These are phyloP conservation scores for Lolium multiflorum DNA, from an alignment of 176 grass and related monocot species.

Conservation along the genomic window DNA sequence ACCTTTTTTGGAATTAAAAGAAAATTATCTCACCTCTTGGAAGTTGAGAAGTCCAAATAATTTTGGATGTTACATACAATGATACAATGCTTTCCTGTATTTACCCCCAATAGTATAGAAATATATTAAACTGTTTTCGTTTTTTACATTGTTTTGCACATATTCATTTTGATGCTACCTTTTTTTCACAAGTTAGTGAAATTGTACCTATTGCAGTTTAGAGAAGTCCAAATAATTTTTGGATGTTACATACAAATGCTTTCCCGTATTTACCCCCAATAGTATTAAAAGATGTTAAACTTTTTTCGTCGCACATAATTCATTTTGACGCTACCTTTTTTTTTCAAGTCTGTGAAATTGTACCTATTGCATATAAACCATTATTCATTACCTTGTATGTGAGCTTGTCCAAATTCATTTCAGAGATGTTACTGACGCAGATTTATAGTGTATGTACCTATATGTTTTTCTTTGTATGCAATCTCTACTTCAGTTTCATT, in stretches of 20 bases:
- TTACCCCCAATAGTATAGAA: neutral
- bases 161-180: neutral
- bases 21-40: neutral
- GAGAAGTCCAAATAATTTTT: neutral
- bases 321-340: neutral
- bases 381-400: neutral
- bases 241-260: neutral
- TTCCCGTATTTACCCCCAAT: neutral
- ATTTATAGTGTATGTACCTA: neutral
- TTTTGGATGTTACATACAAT: neutral
- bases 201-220: neutral
- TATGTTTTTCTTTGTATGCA: neutral
- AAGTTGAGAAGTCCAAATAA: neutral
- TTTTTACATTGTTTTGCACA: neutral
- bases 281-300: neutral
- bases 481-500: neutral
- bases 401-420: conserved; percentile 1
- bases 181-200: neutral
- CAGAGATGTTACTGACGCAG: neutral
- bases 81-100: neutral
- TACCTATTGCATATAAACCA: neutral
- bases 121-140: neutral
- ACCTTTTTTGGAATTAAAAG: conserved; percentile 14
- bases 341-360: neutral
- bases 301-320: neutral